phyloP scores from a whole-genome alignment of 164 flowering plant species.

The Stephania yunnanensis region DNA sequence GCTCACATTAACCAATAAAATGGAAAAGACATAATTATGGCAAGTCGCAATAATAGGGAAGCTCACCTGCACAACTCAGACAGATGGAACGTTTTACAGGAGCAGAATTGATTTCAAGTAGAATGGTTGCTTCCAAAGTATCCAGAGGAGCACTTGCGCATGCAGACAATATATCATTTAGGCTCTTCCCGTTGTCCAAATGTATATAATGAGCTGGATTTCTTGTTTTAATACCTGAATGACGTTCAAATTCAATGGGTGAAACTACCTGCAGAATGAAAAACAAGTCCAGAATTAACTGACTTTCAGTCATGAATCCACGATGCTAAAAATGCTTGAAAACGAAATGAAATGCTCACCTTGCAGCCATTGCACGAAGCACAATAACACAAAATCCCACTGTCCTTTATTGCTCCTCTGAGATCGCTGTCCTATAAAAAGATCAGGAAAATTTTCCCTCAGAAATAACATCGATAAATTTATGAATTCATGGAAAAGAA shows the following conservation, averaged over 20 bases:
- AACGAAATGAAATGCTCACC: constrained; percentile 27
- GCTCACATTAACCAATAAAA: background rate
- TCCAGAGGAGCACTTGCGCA: constrained; percentile 36
- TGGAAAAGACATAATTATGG: background rate
- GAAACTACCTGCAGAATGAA: constrained; percentile 35
- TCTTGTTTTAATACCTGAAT: constrained; percentile 55
- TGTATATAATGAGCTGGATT: constrained; percentile 48
- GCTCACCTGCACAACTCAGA: constrained; percentile 47
- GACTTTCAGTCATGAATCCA: background rate
- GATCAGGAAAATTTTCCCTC: background rate
- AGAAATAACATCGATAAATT: constrained; percentile 5
- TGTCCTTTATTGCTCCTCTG: constrained; percentile 49
- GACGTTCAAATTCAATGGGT: constrained; percentile 47
- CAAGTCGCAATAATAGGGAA: background rate
- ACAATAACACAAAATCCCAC: constrained; percentile 60
- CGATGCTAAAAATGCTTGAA: background rate
- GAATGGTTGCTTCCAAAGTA: constrained; percentile 30
- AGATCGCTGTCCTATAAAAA: constrained; percentile 24
- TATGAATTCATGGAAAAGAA: background rate
- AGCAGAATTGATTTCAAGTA: constrained; percentile 26
- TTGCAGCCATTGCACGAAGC: constrained; percentile 41
- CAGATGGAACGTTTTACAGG: constrained; percentile 23
- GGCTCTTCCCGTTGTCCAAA: constrained; percentile 51
- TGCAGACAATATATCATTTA: constrained; percentile 43
- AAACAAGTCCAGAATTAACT: background rate